phyloP scores from a whole-genome alignment of 2,329 filamentous ascomycete genomes.

The Colletotrichum karsti region DNA sequence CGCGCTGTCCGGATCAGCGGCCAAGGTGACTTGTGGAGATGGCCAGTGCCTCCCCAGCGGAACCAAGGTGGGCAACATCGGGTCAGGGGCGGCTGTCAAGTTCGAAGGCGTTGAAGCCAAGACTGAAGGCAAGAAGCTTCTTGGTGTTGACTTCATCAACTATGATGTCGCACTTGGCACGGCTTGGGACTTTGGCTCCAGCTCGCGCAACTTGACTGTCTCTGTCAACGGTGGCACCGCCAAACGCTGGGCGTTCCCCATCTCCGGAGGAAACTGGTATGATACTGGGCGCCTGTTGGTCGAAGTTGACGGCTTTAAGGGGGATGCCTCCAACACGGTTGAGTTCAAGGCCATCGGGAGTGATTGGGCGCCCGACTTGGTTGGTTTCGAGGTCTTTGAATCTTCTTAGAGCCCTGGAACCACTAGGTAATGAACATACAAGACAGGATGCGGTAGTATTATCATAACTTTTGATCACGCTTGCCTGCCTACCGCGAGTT shows the following conservation, averaged over 20 bases:
- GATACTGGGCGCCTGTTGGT: conserved; percentile 55
- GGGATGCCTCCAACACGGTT: conserved; percentile 46
- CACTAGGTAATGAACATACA: too few species aligned
- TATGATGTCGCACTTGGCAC: conserved; percentile 53
- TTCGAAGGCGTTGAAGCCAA: conserved; percentile 43
- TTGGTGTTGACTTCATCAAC: conserved; percentile 61
- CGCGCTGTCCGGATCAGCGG: conserved; percentile 42
- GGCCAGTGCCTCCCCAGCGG: conserved; percentile 51
- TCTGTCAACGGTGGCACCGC: conserved; percentile 50
- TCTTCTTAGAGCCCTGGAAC: not conserved
- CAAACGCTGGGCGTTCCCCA: conserved; percentile 58
- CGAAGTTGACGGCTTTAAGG: conserved; percentile 53
- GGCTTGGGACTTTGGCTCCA: conserved; percentile 47
- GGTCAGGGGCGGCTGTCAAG: conserved; percentile 40
- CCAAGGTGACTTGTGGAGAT: conserved; percentile 41
- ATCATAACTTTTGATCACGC: not conserved
- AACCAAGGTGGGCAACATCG: conserved; percentile 50
- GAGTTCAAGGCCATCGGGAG: conserved; percentile 36
- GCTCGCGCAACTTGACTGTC: conserved; percentile 59
- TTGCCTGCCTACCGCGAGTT: not conserved
- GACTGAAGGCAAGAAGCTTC: conserved; percentile 43
- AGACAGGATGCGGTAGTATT: too few species aligned
- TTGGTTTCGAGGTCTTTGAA: conserved; percentile 45
- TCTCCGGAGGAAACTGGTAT: conserved; percentile 59
- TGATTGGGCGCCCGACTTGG: conserved; percentile 49